Percentiles rank a stretch among this genome's conserved stretches.
phyloP scores from a whole-genome alignment of 139 green algal genomes.

The Microglena sp. region DNA sequence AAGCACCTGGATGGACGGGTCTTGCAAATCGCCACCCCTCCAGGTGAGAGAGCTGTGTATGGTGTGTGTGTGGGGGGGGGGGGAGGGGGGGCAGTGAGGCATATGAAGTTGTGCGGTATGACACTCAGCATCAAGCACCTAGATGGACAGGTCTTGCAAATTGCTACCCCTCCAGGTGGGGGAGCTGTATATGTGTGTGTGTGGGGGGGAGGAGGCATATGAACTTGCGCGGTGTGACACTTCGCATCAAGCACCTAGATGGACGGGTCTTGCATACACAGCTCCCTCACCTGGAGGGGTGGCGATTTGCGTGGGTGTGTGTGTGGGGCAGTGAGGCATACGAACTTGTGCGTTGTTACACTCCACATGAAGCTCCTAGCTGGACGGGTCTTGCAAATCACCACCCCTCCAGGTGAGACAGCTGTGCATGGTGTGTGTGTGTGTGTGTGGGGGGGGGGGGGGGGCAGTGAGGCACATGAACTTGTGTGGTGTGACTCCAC shows the following conservation, averaged over 20 bases:
- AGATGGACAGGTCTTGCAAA: constrained; percentile 72
- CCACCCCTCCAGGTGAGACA: constrained; percentile 12
- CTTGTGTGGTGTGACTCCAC: constrained; percentile 75
- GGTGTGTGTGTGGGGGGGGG: too few species aligned
- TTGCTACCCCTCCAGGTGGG: constrained; percentile 28
- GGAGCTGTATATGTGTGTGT: too few species aligned
- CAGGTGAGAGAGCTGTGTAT: too few species aligned
- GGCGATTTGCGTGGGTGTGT: constrained; percentile 54
- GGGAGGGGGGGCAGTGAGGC: background rate
- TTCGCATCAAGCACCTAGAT: constrained; percentile 83
- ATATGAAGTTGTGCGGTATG: constrained; percentile 65
- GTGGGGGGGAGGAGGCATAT: too few species aligned
- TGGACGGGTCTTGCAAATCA: constrained; percentile 70
- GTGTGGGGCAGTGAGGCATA: background rate
- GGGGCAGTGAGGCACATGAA: background rate
- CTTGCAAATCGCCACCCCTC: constrained; percentile 52
- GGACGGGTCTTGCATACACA: too few species aligned
- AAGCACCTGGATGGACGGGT: constrained; percentile 79
- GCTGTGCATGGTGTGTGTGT: too few species aligned
- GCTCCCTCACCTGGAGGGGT: constrained; percentile 14
- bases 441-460: too few species aligned
- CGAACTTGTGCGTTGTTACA: constrained; percentile 69
- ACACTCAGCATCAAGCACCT: constrained; percentile 76
- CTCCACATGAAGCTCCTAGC: constrained; percentile 82
- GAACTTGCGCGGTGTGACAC: constrained; percentile 75